Conservation (phyloP, 2,329 filamentous ascomycete species). For the Nigrospora sphaerica region DNA sequence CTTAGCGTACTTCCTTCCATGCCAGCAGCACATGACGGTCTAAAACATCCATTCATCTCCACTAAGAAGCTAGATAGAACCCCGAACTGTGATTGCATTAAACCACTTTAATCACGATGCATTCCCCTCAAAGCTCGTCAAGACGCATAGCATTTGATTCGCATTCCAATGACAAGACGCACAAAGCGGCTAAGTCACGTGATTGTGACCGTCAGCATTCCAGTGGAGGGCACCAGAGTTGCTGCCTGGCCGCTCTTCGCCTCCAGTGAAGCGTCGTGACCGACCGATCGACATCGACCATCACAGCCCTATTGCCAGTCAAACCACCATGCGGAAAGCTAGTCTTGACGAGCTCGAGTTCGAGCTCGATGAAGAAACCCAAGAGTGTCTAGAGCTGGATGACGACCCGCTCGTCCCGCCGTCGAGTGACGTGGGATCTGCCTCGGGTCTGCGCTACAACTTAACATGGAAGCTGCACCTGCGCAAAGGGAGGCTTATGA, state of each 20-base stretch:
- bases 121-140: too few species aligned
- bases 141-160: too few species aligned
- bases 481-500: neutral
- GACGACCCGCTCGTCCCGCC: neutral
- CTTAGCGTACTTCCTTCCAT: too few species aligned
- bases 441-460: neutral
- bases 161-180: too few species aligned
- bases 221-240: neutral
- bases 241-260: neutral
- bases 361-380: neutral
- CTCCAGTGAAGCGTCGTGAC: neutral
- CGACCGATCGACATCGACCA: neutral
- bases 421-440: neutral
- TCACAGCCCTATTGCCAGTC: neutral
- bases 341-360: neutral
- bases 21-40: too few species aligned
- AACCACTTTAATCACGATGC: too few species aligned
- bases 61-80: too few species aligned
- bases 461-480: slow-evolving; percentile 1
- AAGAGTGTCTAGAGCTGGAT: neutral
- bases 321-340: neutral
- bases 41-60: too few species aligned
- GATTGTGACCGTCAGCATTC: neutral
- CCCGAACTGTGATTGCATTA: too few species aligned
- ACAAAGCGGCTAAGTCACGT: neutral